Conservation (phyloP, 2,329 filamentous ascomycete species). For the Fusarium sarcochroum region DNA sequence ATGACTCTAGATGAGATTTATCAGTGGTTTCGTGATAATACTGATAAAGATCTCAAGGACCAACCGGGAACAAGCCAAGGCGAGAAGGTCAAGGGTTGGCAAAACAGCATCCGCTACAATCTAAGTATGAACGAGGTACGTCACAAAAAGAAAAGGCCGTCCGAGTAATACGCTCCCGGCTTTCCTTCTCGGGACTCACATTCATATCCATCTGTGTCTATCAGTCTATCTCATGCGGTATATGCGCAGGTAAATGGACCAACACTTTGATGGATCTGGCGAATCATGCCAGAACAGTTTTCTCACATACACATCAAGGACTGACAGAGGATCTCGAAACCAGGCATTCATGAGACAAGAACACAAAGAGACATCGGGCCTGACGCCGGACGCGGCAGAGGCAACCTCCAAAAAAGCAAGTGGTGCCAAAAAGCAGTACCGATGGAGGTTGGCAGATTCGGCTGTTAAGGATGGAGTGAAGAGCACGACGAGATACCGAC, state of each 20-base stretch:
- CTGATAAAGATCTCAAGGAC: slow-evolving; percentile 77
- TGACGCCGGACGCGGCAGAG: slow-evolving; percentile 14
- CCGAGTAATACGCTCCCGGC: slow-evolving; percentile 18
- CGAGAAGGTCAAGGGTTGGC: slow-evolving; percentile 77
- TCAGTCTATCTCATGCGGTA: slow-evolving; percentile 19
- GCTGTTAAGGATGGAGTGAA: slow-evolving; percentile 80
- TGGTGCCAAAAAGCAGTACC: slow-evolving; percentile 74
- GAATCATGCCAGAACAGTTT: slow-evolving; percentile 2
- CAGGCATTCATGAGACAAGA: slow-evolving; percentile 61
- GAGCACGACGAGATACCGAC: slow-evolving; percentile 86
- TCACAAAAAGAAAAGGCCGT: slow-evolving; percentile 11
- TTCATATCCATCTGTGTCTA: slow-evolving; percentile 8
- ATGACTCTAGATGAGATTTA: slow-evolving; percentile 92
- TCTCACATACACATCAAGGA: background rate
- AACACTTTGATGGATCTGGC: slow-evolving; percentile 19
- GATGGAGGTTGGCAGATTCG: slow-evolving; percentile 83
- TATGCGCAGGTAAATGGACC: slow-evolving; percentile 25
- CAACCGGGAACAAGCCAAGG: slow-evolving; percentile 47
- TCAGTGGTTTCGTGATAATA: slow-evolving; percentile 88
- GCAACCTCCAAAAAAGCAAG: slow-evolving; percentile 32
- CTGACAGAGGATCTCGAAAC: slow-evolving; percentile 32
- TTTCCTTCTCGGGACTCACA: slow-evolving; percentile 31
- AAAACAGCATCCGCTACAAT: slow-evolving; percentile 96
- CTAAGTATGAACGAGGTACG: slow-evolving; percentile 93
- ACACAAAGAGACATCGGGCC: slow-evolving; percentile 49